Conservation (phyloP, 1,284 basidiomycete genomes). For the Tetrapyrgos nigripes region DNA sequence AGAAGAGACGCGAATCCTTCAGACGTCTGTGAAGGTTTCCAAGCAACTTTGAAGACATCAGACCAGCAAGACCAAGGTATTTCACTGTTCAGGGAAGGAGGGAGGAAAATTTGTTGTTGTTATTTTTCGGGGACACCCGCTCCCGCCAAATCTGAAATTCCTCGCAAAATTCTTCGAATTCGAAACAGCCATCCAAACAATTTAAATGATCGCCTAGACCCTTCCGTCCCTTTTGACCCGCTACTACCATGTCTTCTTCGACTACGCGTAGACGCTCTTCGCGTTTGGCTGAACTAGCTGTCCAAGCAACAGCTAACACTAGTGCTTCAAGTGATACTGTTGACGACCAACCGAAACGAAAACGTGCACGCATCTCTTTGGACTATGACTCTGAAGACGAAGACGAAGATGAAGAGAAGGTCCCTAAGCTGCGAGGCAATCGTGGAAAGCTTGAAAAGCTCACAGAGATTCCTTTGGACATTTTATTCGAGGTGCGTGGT, state of each 20-base stretch:
- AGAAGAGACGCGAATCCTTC: no score
- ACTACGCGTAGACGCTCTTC: neutral
- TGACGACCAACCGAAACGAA: neutral
- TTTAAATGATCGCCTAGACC: neutral
- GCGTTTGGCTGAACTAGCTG: neutral
- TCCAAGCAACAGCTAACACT: neutral
- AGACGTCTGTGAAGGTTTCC: no score
- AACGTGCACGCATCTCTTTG: neutral
- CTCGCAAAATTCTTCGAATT: neutral
- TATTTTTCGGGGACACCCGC: neutral
- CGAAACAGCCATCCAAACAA: neutral
- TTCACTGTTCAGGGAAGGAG: neutral
- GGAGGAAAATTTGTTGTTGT: neutral
- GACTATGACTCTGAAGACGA: neutral
- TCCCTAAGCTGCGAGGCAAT: neutral
- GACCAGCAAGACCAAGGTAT: no score
- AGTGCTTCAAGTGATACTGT: neutral
- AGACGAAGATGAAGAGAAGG: neutral
- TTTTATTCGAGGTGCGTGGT: constrained; percentile 31
- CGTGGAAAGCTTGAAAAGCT: constrained; percentile 21
- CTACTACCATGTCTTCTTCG: neutral
- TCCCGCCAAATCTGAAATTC: neutral
- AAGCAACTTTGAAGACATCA: no score
- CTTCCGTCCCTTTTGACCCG: neutral
- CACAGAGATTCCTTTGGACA: constrained; percentile 32